These are phyloP conservation scores for Paraglomus occultum DNA, from an alignment of 192 early-diverging fungal genomes.

Conservation along the genomic window DNA sequence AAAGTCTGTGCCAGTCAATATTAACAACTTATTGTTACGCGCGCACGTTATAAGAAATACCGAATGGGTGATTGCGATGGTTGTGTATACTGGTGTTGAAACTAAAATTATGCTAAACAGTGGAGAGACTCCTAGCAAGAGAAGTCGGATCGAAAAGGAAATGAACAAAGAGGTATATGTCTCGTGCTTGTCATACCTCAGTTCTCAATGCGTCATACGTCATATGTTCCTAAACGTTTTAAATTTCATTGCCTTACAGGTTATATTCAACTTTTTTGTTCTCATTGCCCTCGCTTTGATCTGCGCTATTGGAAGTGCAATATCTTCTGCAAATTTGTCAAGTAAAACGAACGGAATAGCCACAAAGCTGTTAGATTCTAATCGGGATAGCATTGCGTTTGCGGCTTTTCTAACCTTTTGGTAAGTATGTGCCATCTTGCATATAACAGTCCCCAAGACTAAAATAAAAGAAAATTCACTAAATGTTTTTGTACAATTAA, in stretches of 20 bases:
- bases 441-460: too few species aligned
- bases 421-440: constrained; percentile 30
- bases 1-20: constrained; percentile 64
- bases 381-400: not conserved
- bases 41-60: constrained; percentile 91
- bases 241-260: constrained; percentile 27
- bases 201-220: not conserved
- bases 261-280: constrained; percentile 43
- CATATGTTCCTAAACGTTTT: not conserved
- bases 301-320: constrained; percentile 37
- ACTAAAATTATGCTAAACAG: constrained; percentile 94
- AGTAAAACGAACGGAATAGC: constrained; percentile 13
- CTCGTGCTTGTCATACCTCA: not conserved
- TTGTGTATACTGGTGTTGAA: constrained; percentile 81
- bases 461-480: not conserved
- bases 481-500: constrained; percentile 38
- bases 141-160: constrained; percentile 78
- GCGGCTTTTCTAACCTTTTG: constrained; percentile 40
- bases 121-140: constrained; percentile 86
- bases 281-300: constrained; percentile 39
- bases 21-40: constrained; percentile 81
- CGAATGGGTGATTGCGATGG: constrained; percentile 82
- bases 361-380: constrained; percentile 25
- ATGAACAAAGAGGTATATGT: constrained; percentile 74
- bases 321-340: constrained; percentile 29